A percentile compares a stretch with the other conserved stretches of the same genome.
Conservation (phyloP, 2,329 filamentous ascomycete species). For the Tolypocladium paradoxum region DNA sequence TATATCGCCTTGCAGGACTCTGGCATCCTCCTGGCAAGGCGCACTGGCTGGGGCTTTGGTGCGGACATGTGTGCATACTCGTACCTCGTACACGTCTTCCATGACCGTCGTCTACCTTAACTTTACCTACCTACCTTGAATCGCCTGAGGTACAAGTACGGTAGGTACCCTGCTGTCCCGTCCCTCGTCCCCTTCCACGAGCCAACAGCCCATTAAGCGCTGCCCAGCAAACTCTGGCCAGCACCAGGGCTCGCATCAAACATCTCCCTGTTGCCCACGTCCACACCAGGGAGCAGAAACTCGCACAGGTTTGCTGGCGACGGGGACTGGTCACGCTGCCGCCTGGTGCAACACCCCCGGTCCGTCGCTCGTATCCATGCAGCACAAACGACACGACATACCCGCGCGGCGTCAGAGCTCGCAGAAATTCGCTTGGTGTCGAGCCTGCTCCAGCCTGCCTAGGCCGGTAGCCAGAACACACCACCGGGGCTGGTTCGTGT, state of each 20-base stretch:
- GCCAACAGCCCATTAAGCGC: background rate
- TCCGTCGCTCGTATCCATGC: background rate
- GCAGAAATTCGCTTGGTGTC: background rate
- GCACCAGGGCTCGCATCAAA: background rate
- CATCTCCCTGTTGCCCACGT: background rate
- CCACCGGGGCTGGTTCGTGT: too few species aligned
- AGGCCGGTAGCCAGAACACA: too few species aligned
- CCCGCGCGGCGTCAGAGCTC: background rate
- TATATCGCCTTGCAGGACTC: background rate
- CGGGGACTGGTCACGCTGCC: background rate
- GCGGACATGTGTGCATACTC: background rate
- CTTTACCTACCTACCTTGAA: too few species aligned
- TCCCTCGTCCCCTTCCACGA: too few species aligned
- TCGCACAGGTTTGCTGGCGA: background rate
- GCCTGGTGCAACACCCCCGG: background rate
- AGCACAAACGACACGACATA: background rate
- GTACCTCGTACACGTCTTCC: too few species aligned
- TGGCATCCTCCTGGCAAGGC: background rate
- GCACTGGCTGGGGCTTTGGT: background rate
- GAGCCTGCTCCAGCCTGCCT: background rate
- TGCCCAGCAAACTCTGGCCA: background rate
- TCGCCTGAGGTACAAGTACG: too few species aligned
- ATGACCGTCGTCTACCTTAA: too few species aligned
- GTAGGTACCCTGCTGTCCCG: too few species aligned
- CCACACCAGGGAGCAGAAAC: background rate